Evolutionary conservation across 139 green algal genomes (phyloP).

Genomic region (Picochlorum sp.): DNA sequence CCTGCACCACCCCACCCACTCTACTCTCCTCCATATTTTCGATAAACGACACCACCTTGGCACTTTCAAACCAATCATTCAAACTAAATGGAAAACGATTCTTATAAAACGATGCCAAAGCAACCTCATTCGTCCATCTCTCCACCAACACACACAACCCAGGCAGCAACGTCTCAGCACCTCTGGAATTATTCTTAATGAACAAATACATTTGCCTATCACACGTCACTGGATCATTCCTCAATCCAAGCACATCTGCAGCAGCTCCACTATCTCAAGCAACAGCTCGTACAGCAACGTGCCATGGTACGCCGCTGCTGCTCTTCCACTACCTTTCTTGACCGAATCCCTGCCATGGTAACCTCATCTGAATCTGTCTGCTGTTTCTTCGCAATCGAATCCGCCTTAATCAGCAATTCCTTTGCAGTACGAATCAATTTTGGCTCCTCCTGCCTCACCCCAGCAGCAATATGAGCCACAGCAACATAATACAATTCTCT

Average conservation of each 20-base stretch:
- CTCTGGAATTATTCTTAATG: constrained; percentile 24
- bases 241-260: constrained; percentile 21
- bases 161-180: constrained; percentile 23
- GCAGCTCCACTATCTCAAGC: constrained; percentile 23
- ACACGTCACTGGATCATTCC: constrained; percentile 6
- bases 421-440: constrained; percentile 13
- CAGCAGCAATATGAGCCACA: constrained; percentile 27
- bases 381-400: constrained; percentile 3
- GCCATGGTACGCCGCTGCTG: constrained; percentile 24
- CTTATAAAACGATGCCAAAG: constrained; percentile 15
- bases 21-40: background rate
- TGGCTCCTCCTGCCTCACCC: background rate
- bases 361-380: background rate
- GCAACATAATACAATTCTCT: constrained; percentile 31
- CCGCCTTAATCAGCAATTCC: constrained; percentile 5
- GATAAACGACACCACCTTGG: background rate
- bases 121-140: constrained; percentile 33
- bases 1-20: background rate
- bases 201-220: constrained; percentile 25
- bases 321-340: constrained; percentile 17
- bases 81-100: constrained; percentile 12
- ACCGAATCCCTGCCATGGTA: background rate
- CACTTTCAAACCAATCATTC: constrained; percentile 25
- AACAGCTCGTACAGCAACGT: constrained; percentile 23
- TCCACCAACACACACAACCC: constrained; percentile 32